Base-by-base conservation (phyloP, 2,329 filamentous ascomycete species). In the Fusarium denticulatum region DNA sequence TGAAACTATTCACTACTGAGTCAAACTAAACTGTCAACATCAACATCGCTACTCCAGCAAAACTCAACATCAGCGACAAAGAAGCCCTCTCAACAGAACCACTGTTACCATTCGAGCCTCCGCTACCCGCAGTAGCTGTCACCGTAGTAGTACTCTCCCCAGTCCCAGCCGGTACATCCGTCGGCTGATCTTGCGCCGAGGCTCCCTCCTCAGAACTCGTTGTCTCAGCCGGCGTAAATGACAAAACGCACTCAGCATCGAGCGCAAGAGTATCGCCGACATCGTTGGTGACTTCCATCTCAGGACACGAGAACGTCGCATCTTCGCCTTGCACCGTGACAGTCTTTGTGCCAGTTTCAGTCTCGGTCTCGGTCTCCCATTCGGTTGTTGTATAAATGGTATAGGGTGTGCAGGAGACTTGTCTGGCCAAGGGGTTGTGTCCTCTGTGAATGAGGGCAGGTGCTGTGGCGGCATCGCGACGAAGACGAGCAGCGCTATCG, bases 261-360 rank as follows among this genome's bases (percentile, higher is more conserved):
- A 68, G 36, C 34, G 55, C 65, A 1, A 68, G 42, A 0, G 42
- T 39, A 13, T 68, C 65, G 0, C 65, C 65, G 3, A 49, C 40
- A 20, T 67, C 63, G 2, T 68, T 68, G 0, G 63, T 68, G 1
- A 68, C 65, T 10, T 68, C 65, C 65, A 68, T 68, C 16, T 61
- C 53, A 3, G 65, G 65, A 13, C 65, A 68, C 2, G 65, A 68
- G 13, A 68, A 68, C 0, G 65, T 68, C 9, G 12, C 65, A 2
- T 67, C 63, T 2, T 61, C 64, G 1, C 63, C 64, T 5, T 60
- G 55, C 0, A 68, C 63, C 2, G 40, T 43, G 0, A 68, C 18
- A 1, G 65, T 68, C 7, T 24, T 49, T 3, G 63, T 68, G 1
- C 63, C 65, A 1, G 65, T 68, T 22, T 53, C 40, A 0, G 63